Percentiles rank a stretch among this genome's conserved stretches.
Evolutionary conservation across 2,329 filamentous ascomycete species (phyloP).

Genomic region (Ophidiomyces ophidiicola): DNA sequence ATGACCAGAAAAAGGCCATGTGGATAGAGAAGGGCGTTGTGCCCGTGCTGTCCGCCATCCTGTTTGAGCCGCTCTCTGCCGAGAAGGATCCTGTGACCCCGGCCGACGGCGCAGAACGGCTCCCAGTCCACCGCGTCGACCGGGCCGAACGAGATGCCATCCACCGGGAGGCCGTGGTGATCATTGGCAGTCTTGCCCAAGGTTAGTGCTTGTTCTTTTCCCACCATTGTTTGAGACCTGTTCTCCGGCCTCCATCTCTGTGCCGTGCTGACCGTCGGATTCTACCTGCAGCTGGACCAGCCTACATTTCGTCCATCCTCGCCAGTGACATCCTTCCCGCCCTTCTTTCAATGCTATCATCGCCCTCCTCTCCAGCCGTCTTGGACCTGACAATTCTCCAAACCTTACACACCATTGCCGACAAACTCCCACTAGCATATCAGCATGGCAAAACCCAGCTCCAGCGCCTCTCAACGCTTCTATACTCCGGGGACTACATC

Average conservation of each 20-base stretch:
- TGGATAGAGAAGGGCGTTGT: constrained; percentile 59
- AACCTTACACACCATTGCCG: constrained; percentile 58
- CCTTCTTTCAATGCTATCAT: constrained; percentile 59
- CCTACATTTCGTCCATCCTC: constrained; percentile 64
- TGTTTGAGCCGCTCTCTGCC: constrained; percentile 35
- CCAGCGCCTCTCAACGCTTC: constrained; percentile 45
- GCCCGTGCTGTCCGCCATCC: constrained; percentile 39
- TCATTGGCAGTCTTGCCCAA: constrained; percentile 74
- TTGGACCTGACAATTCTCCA: constrained; percentile 63
- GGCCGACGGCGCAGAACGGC: constrained; percentile 20
- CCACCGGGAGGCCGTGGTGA: constrained; percentile 65
- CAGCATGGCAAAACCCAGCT: constrained; percentile 38
- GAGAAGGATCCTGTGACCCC: constrained; percentile 23
- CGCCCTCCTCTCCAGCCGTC: constrained; percentile 49
- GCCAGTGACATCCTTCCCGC: constrained; percentile 54
- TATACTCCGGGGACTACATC: constrained; percentile 54
- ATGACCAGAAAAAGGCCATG: constrained; percentile 71
- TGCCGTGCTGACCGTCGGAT: neutral
- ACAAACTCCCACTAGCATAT: constrained; percentile 48
- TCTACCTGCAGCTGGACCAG: constrained; percentile 53
- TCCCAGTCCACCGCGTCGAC: constrained; percentile 41
- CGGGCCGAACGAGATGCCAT: constrained; percentile 50
- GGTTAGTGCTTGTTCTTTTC: constrained; percentile 41
- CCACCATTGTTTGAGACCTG: neutral
- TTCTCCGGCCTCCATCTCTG: neutral